phyloP scores from a whole-genome alignment of 2,329 filamentous ascomycete genomes.

The Fusarium kyushuense region DNA sequence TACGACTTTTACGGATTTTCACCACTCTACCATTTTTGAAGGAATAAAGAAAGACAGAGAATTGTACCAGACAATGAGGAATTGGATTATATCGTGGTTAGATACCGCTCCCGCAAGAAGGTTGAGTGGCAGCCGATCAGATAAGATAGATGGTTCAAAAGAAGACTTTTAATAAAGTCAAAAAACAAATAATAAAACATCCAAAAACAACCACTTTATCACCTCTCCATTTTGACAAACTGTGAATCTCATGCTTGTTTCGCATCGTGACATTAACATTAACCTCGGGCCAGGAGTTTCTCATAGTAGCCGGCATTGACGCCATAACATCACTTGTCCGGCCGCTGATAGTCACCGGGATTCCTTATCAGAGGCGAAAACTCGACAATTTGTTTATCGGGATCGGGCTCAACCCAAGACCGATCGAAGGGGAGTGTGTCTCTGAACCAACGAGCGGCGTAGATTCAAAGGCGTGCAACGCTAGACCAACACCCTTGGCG shows the following conservation, averaged over 20 bases:
- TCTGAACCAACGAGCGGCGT: constrained; percentile 28
- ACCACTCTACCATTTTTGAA: constrained; percentile 39
- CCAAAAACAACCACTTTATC: constrained; percentile 31
- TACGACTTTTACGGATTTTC: constrained; percentile 29
- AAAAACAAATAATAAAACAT: constrained; percentile 39
- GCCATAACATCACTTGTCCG: constrained; percentile 11
- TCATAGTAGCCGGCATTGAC: constrained; percentile 25
- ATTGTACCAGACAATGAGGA: constrained; percentile 35
- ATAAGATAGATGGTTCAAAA: constrained; percentile 47
- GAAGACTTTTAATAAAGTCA: constrained; percentile 18
- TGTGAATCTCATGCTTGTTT: background rate
- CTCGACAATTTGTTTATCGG: constrained; percentile 35
- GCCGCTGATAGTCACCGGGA: constrained; percentile 16
- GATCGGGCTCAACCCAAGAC: constrained; percentile 35
- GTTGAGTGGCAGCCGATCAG: constrained; percentile 44
- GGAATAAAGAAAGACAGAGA: constrained; percentile 26
- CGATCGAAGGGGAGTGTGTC: constrained; percentile 24
- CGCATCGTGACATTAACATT: background rate
- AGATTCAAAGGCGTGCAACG: background rate
- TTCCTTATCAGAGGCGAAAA: constrained; percentile 37
- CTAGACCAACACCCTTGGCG: constrained; percentile 26
- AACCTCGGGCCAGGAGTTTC: constrained; percentile 27
- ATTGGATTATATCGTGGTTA: constrained; percentile 30
- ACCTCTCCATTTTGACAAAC: constrained; percentile 9
- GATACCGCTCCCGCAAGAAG: constrained; percentile 41